phyloP scores from a whole-genome alignment of 176 grass and related monocot genomes.

The Avena eriantha region DNA sequence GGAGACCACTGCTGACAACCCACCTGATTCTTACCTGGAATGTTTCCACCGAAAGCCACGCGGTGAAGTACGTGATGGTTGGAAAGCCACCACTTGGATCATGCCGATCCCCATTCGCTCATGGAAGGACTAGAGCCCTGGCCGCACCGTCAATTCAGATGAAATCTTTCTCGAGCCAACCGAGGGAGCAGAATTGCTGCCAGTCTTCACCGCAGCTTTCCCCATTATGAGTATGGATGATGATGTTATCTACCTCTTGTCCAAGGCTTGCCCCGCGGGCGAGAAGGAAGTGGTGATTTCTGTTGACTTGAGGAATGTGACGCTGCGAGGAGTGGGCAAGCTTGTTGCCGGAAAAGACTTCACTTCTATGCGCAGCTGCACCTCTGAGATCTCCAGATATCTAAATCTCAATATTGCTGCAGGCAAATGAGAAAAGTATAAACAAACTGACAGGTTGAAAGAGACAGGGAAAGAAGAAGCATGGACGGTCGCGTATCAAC shows the following conservation, averaged over 20 bases:
- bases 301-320: slow-evolving; percentile 1
- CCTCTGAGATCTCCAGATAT: neutral
- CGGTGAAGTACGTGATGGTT: neutral
- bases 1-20: neutral
- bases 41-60: neutral
- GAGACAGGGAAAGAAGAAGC: neutral
- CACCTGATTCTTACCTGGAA: neutral
- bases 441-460: neutral
- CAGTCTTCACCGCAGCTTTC: neutral
- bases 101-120: neutral
- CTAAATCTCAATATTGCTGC: neutral
- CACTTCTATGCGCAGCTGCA: neutral
- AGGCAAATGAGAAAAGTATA: neutral
- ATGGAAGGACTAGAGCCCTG: neutral
- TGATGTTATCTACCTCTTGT: slow-evolving; percentile 17
- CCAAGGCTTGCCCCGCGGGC: neutral
- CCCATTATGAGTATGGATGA: neutral
- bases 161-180: neutral
- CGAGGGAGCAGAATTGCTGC: neutral
- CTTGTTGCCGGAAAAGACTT: neutral
- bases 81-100: neutral
- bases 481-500: neutral
- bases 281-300: neutral
- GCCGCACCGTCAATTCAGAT: neutral
- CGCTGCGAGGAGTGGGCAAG: neutral